phyloP scores from a whole-genome alignment of 208 protist genomes.

The Leishmania mexicana region DNA sequence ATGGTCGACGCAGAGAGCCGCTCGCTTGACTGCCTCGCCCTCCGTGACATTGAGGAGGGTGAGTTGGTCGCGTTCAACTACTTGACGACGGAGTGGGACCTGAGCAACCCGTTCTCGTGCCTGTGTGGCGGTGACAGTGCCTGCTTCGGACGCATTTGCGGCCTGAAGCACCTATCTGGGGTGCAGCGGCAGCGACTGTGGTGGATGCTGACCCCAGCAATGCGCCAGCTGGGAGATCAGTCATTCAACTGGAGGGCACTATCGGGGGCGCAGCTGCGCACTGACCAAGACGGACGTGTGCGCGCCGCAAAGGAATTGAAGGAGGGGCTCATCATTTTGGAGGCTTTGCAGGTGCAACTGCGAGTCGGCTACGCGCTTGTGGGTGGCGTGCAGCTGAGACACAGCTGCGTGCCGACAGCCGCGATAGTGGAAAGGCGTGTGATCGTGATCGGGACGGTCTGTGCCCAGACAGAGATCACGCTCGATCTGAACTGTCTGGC shows the following conservation, averaged over 20 bases:
- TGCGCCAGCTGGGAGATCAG: slow-evolving; percentile 48
- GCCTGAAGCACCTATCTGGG: slow-evolving; percentile 66
- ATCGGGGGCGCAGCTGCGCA: slow-evolving; percentile 44
- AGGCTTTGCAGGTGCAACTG: slow-evolving; percentile 39
- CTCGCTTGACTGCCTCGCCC: slow-evolving; percentile 68
- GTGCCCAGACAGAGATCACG: slow-evolving; percentile 60
- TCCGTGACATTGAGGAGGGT: slow-evolving; percentile 68
- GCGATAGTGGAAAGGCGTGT: slow-evolving; percentile 61
- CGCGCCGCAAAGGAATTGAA: slow-evolving; percentile 49
- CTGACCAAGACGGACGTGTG: slow-evolving; percentile 52
- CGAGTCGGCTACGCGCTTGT: slow-evolving; percentile 24
- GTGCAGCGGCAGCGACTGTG: slow-evolving; percentile 68
- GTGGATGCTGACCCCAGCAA: slow-evolving; percentile 72
- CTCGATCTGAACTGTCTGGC: slow-evolving; percentile 71
- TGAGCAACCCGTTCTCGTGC: slow-evolving; percentile 83
- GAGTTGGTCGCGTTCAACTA: slow-evolving; percentile 91
- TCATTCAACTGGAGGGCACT: slow-evolving; percentile 59
- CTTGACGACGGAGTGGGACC: slow-evolving; percentile 90
- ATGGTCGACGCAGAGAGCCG: slow-evolving; percentile 62
- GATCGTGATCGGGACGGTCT: slow-evolving; percentile 60
- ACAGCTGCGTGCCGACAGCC: slow-evolving; percentile 71
- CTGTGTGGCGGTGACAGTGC: slow-evolving; percentile 43
- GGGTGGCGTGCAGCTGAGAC: slow-evolving; percentile 64
- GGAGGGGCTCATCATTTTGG: slow-evolving; percentile 52
- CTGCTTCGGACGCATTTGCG: slow-evolving; percentile 75